Percentiles rank a stretch among this genome's conserved stretches.
Conservation (phyloP, 1,284 basidiomycete species). For the Cutaneotrichosporon spelunceum region DNA sequence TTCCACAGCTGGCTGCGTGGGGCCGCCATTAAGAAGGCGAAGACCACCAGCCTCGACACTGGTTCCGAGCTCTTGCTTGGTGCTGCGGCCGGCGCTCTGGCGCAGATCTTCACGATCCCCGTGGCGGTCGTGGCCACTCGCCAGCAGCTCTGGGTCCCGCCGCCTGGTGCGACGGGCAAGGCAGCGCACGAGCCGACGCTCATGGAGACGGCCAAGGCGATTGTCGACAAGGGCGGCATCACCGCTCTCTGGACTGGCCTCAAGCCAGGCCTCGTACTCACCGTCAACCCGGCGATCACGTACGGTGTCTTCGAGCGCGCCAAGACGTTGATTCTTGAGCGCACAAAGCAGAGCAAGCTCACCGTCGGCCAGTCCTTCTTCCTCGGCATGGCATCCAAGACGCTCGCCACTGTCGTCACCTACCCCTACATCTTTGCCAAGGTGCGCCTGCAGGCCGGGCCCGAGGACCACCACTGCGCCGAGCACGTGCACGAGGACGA, state of each 20-base stretch:
- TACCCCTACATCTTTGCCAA: constrained; percentile 62
- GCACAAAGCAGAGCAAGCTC: constrained; percentile 33
- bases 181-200: constrained; percentile 39
- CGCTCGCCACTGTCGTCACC: constrained; percentile 87
- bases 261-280: constrained; percentile 86
- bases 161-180: constrained; percentile 22
- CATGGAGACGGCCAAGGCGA: constrained; percentile 73
- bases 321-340: constrained; percentile 56
- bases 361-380: constrained; percentile 73
- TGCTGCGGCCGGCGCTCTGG: constrained; percentile 86
- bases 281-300: constrained; percentile 96
- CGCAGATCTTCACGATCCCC: constrained; percentile 98
- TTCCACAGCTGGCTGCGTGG: constrained; percentile 87
- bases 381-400: constrained; percentile 92
- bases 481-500: constrained; percentile 7
- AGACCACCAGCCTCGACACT: constrained; percentile 62
- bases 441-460: constrained; percentile 83
- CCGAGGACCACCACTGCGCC: constrained; percentile 34
- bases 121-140: constrained; percentile 96
- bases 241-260: constrained; percentile 92
- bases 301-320: constrained; percentile 94
- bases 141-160: constrained; percentile 74
- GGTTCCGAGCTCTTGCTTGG: constrained; percentile 81
- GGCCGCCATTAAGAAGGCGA: constrained; percentile 45
- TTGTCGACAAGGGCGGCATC: constrained; percentile 86